Percentiles rank a stretch among this genome's conserved stretches.
Conservation (phyloP, 805 yeast genomes). For the Spathaspora hagerdaliae region DNA sequence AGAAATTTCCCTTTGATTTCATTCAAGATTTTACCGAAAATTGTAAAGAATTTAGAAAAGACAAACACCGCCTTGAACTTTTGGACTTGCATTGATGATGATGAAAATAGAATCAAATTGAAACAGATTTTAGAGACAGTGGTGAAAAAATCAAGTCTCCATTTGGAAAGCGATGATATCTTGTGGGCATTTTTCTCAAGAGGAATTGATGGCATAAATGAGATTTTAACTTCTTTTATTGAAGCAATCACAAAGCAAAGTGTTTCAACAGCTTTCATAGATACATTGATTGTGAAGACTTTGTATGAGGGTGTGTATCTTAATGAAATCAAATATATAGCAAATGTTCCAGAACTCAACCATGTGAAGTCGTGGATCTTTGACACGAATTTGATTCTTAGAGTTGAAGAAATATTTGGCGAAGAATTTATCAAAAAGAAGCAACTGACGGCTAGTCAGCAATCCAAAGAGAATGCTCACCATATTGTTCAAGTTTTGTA, state of each 20-base stretch:
- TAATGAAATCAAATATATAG: conserved; percentile 39
- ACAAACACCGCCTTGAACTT: conserved; percentile 43
- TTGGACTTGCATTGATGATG: conserved; percentile 23
- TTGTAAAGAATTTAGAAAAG: conserved; percentile 30
- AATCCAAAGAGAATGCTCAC: conserved; percentile 7
- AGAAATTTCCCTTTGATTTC: conserved; percentile 42
- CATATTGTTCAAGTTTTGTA: conserved; percentile 27
- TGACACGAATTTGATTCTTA: conserved; percentile 33
- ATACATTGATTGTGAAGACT: conserved; percentile 21
- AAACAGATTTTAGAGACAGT: conserved; percentile 3
- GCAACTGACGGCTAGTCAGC: not conserved
- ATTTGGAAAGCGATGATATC: conserved; percentile 11
- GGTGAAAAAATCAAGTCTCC: conserved; percentile 1
- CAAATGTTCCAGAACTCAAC: conserved; percentile 17
- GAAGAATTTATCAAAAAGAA: conserved; percentile 13
- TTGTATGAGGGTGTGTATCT: conserved; percentile 28
- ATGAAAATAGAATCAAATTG: conserved; percentile 4
- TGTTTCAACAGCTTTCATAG: conserved; percentile 12
- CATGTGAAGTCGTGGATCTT: conserved; percentile 45
- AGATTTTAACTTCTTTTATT: conserved; percentile 25
- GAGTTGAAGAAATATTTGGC: conserved; percentile 39
- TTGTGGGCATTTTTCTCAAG: conserved; percentile 23
- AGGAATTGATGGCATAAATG: conserved; percentile 19
- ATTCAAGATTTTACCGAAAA: conserved; percentile 31
- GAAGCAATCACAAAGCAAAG: conserved; percentile 14